Conservation (phyloP, 495 filamentous ascomycete genomes). For the Aspergillus mulundensis region DNA sequence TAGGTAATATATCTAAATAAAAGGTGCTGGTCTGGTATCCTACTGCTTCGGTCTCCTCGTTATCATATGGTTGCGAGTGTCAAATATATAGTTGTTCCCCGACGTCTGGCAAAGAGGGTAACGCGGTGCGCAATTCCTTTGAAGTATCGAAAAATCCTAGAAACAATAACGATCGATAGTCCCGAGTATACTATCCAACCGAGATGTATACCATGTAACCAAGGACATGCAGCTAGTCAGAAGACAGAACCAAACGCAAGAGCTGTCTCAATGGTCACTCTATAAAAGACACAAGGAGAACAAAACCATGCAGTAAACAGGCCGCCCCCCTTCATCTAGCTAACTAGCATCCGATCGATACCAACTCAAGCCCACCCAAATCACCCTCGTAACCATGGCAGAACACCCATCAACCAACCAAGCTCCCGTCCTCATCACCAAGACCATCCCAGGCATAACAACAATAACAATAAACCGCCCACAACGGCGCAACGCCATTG, state of each 20-base stretch:
- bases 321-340: neutral
- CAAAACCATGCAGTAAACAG: neutral
- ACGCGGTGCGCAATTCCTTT: too few species aligned
- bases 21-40: too few species aligned
- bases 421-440: neutral
- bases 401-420: neutral
- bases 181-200: neutral
- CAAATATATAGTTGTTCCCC: too few species aligned
- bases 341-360: neutral
- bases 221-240: neutral
- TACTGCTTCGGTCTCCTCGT: too few species aligned
- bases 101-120: too few species aligned
- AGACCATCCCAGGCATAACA: slow-evolving; percentile 41
- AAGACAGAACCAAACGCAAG: neutral
- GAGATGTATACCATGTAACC: neutral
- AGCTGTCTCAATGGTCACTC: too few species aligned
- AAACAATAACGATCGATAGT: too few species aligned
- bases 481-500: slow-evolving; percentile 37
- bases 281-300: neutral
- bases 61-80: too few species aligned
- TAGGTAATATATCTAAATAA: too few species aligned
- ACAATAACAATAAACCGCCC: slow-evolving; percentile 41
- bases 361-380: neutral
- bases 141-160: too few species aligned
- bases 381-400: neutral